Base-by-base conservation (phyloP, 2,329 filamentous ascomycete genomes). In the Neofusicoccum parvum region DNA sequence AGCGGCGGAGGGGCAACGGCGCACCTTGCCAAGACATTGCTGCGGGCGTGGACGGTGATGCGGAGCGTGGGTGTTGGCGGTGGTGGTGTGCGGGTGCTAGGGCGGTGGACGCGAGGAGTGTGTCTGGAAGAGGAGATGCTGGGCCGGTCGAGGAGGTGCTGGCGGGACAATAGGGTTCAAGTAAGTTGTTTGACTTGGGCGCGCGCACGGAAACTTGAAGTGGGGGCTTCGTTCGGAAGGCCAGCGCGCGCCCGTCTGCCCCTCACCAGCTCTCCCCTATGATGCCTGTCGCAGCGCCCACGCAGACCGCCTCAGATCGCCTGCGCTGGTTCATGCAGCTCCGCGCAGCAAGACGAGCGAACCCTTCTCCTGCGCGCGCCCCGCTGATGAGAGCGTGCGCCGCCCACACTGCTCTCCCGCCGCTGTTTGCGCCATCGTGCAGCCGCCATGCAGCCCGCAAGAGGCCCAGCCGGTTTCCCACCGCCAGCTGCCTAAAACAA, bases 21-120 rank as follows among this genome's bases (percentile, higher is more conserved):
- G 70, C 67, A 79, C 77, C 76, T 79, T 79, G 77, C 77, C 77
- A 79, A 75, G 77, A 79, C 77, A 79, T 79, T 72, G 46, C 71
- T 78, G 69, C 15, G 45, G n/a, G 11, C 58, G 53, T 65, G 65
- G 46, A 41, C 11, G 48, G 15, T 10, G 49, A 36, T 23, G 60
- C 12, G 60, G 41, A 65, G 37, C 53, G 65, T 45, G 37, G 62
- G 56, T 27, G 27, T 50, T 41, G 50, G 37, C 63, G 68, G 27
- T 62, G 46, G 64, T 63, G 59, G 60, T 66, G 59, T 67, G 51
- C 54, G 65, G 53, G 65, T 63, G 58, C 66, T 51, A 68, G 66
- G 66, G 67, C 68, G 66, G 66, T 58, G 68, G 68, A 70, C 67
- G 67, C 53, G 63, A 62, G 37, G 46, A 39, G 32, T 23, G 65